Percentiles rank a stretch among this genome's conserved stretches.
Evolutionary conservation across 106 monocot genomes (phyloP).

Genomic region (Gastrodia elata): DNA sequence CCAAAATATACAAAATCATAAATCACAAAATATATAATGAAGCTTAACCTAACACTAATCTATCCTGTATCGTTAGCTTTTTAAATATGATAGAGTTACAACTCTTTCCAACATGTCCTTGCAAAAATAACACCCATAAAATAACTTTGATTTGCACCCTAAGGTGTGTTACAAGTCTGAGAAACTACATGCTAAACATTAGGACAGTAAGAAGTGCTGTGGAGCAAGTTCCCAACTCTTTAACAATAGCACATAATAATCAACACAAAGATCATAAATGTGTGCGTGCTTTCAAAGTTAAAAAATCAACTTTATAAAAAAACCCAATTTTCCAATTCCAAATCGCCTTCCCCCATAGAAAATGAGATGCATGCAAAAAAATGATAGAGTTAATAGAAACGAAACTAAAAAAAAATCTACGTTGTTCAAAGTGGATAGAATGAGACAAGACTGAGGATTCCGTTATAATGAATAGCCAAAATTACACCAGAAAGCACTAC

Average conservation of each 20-base stretch:
- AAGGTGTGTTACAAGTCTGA: neutral
- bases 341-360: neutral
- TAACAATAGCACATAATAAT: neutral
- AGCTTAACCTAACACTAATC: too few relatives aligned
- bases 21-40: too few relatives aligned
- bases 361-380: neutral
- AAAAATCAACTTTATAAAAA: neutral
- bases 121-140: neutral
- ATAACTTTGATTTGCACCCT: neutral
- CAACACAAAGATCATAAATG: neutral
- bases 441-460: neutral
- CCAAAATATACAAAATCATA: too few relatives aligned
- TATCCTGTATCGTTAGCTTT: too few relatives aligned
- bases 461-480: neutral
- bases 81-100: neutral
- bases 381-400: neutral
- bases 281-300: neutral
- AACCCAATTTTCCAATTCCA: neutral
- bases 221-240: neutral
- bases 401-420: neutral
- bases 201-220: neutral
- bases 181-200: neutral
- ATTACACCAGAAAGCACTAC: neutral
- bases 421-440: neutral
- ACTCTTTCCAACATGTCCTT: neutral